These are phyloP conservation scores for Tothia fuscella DNA, from an alignment of 2,329 filamentous ascomycete genomes.

Conservation along the genomic window DNA sequence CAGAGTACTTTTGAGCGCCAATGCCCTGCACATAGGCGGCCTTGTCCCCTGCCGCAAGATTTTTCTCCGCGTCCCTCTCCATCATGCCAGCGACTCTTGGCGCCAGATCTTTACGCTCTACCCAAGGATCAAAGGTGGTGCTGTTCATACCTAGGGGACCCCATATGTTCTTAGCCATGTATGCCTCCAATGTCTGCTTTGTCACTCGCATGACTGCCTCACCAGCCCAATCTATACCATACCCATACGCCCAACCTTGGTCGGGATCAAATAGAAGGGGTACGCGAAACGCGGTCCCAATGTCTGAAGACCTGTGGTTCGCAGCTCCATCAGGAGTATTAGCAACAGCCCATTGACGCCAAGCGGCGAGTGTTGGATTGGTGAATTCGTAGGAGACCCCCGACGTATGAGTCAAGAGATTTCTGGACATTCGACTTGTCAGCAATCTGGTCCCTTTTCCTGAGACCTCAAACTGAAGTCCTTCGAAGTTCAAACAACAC, in stretches of 20 bases:
- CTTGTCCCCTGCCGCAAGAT: no score
- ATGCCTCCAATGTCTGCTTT: constrained; percentile 15
- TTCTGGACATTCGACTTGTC: constrained; percentile 14
- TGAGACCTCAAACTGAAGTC: background rate
- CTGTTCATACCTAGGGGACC: background rate
- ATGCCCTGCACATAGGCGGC: no score
- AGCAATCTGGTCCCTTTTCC: background rate
- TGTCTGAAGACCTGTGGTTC: constrained; percentile 14
- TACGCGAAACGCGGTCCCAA: constrained; percentile 23
- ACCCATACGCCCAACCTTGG: constrained; percentile 38
- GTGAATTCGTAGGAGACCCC: constrained; percentile 35
- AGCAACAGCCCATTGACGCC: constrained; percentile 17
- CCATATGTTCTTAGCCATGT: constrained; percentile 20
- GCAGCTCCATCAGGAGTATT: background rate
- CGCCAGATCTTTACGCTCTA: background rate
- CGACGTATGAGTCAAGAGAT: constrained; percentile 38
- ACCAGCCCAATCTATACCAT: constrained; percentile 37
- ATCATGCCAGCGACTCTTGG: no score
- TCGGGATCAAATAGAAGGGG: constrained; percentile 32
- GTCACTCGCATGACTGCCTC: constrained; percentile 28
- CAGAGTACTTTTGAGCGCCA: no score
- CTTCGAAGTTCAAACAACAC: no score
- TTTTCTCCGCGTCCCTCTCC: no score
- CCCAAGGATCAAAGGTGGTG: background rate
- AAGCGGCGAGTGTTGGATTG: constrained; percentile 30